These are phyloP conservation scores for Aureobasidium sp. DNA, from an alignment of 2,329 filamentous ascomycete species.

Conservation along the genomic window DNA sequence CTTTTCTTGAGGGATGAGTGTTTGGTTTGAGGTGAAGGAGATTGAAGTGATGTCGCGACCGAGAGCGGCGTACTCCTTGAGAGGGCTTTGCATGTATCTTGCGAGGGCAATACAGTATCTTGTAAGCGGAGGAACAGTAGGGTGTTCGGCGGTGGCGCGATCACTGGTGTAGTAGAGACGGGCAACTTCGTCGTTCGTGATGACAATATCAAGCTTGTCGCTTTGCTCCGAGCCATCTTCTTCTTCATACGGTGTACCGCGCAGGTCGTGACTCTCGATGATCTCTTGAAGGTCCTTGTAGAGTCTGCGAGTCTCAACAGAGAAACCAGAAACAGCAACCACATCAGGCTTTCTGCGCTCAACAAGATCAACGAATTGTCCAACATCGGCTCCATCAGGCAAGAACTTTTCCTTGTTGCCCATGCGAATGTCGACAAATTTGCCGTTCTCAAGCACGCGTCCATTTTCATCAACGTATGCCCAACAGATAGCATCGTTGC, in stretches of 20 bases:
- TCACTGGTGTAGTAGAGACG: constrained; percentile 88
- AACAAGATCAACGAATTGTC: constrained; percentile 69
- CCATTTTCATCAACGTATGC: constrained; percentile 91
- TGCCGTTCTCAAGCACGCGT: constrained; percentile 79
- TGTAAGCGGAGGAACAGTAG: constrained; percentile 66
- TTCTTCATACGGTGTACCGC: constrained; percentile 74
- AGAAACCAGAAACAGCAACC: constrained; percentile 80
- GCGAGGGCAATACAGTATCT: constrained; percentile 86
- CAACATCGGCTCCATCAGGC: constrained; percentile 55
- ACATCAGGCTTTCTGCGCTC: constrained; percentile 79
- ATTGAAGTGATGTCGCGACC: constrained; percentile 82
- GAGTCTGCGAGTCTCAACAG: constrained; percentile 75
- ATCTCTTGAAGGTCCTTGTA: constrained; percentile 73
- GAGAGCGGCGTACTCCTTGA: constrained; percentile 92
- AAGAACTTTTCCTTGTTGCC: constrained; percentile 59
- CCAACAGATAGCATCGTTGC: constrained; percentile 78
- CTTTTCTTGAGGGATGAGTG: constrained; percentile 80
- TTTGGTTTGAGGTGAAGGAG: constrained; percentile 82
- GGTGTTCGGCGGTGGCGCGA: constrained; percentile 70
- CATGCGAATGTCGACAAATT: constrained; percentile 66
- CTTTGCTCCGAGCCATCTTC: constrained; percentile 62
- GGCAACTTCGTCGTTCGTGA: constrained; percentile 96
- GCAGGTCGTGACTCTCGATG: constrained; percentile 67
- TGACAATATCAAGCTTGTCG: constrained; percentile 76
- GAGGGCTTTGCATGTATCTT: constrained; percentile 86